phyloP scores from a whole-genome alignment of 805 yeast species.

The Wickerhamomyces mucosus region DNA sequence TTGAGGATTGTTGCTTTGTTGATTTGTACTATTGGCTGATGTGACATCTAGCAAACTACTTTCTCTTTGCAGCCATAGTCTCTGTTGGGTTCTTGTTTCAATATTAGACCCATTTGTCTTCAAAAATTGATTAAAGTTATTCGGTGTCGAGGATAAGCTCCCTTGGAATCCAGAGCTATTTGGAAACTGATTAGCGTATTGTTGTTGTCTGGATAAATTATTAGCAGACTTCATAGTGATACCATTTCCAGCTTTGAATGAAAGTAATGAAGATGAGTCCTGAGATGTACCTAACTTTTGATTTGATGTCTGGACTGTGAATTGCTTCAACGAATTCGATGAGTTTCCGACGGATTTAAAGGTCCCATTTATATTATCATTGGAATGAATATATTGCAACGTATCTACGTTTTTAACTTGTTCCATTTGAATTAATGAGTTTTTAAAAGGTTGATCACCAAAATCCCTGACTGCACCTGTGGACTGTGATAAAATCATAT shows the following conservation, averaged over 20 bases:
- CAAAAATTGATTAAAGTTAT: conserved; percentile 33
- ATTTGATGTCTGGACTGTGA: conserved; percentile 11
- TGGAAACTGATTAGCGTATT: conserved; percentile 14
- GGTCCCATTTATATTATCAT: conserved; percentile 15
- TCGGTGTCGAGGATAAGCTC: conserved; percentile 15
- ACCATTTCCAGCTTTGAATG: conserved; percentile 16
- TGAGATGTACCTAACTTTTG: conserved; percentile 9
- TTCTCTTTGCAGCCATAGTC: conserved; percentile 77
- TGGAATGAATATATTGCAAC: conserved; percentile 19
- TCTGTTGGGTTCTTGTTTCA: conserved; percentile 74
- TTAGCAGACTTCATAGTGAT: conserved; percentile 14
- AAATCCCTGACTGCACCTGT: conserved; percentile 39
- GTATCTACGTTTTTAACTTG: conserved; percentile 4
- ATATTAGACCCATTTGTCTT: conserved; percentile 24
- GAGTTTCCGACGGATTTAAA: conserved; percentile 8
- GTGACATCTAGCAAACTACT: conserved; percentile 53
- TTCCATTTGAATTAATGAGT: conserved; percentile 13
- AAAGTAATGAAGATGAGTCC: conserved; percentile 13
- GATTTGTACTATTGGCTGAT: conserved; percentile 7
- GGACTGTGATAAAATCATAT: conserved; percentile 41
- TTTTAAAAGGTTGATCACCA: conserved; percentile 22
- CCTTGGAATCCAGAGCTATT: conserved; percentile 12
- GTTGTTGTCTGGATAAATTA: background rate
- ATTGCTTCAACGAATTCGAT: conserved; percentile 17
- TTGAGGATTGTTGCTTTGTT: conserved; percentile 29